Evolutionary conservation across 495 filamentous ascomycete genomes (phyloP).

Genomic region (Talaromyces ruber): DNA sequence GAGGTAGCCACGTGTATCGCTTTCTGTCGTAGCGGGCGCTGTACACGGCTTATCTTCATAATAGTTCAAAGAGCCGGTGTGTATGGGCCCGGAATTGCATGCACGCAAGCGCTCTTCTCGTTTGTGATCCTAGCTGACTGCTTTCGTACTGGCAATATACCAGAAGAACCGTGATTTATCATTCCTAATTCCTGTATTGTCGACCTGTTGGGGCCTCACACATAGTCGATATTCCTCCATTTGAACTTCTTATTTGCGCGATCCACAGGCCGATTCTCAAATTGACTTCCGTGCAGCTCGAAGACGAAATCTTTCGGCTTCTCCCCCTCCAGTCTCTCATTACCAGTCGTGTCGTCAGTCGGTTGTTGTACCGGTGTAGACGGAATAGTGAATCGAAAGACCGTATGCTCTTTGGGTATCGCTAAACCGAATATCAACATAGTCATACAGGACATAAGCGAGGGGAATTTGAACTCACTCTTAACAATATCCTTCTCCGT

Average conservation of each 20-base stretch:
- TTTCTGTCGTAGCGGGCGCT: neutral
- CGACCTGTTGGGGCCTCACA: constrained; percentile 38
- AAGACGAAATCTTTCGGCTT: constrained; percentile 51
- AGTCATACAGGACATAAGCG: neutral
- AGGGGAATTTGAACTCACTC: constrained; percentile 31
- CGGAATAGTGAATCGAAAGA: constrained; percentile 73
- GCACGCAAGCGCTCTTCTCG: neutral
- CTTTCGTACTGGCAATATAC: neutral
- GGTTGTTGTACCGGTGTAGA: constrained; percentile 18
- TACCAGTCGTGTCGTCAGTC: constrained; percentile 8
- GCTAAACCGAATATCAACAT: constrained; percentile 22
- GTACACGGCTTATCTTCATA: neutral
- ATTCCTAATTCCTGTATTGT: neutral
- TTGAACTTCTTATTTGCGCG: constrained; percentile 89
- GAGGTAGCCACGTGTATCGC: neutral
- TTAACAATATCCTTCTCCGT: constrained; percentile 54
- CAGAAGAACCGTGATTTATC: neutral
- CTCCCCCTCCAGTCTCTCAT: constrained; percentile 8
- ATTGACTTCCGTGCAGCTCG: constrained; percentile 82
- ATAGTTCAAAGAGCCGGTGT: neutral
- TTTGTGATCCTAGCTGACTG: neutral
- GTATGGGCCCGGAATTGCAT: neutral
- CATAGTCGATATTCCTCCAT: constrained; percentile 55
- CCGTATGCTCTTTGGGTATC: constrained; percentile 80
- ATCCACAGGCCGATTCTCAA: constrained; percentile 74